Evolutionary conservation across 2,329 filamentous ascomycete genomes (phyloP).

Genomic region (Torrubiella hemipterigena): DNA sequence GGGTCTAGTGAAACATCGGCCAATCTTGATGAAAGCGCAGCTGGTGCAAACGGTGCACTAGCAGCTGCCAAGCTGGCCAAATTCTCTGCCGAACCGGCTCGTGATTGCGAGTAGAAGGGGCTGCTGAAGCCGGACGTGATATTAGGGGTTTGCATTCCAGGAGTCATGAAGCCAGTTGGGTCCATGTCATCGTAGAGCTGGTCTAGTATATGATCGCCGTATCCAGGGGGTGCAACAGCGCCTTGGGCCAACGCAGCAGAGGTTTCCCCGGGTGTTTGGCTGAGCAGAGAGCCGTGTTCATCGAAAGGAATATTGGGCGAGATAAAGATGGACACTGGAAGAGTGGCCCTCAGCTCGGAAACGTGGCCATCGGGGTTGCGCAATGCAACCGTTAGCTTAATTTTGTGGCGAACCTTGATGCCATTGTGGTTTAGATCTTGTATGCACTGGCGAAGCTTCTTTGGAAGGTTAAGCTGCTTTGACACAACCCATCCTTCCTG

Average conservation of each 20-base stretch:
- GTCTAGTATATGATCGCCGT: conserved; percentile 82
- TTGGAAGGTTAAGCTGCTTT: conserved; percentile 60
- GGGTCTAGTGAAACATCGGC: conserved; percentile 53
- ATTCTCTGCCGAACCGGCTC: conserved; percentile 72
- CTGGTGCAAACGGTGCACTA: conserved; percentile 28
- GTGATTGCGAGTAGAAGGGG: conserved; percentile 60
- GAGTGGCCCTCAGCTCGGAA: conserved; percentile 74
- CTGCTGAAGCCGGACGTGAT: conserved; percentile 75
- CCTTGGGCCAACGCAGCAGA: conserved; percentile 39
- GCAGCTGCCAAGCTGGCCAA: conserved; percentile 38
- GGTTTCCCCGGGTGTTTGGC: conserved; percentile 40
- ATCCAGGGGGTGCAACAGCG: conserved; percentile 75
- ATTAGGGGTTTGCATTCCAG: conserved; percentile 42
- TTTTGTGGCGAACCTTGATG: conserved; percentile 86
- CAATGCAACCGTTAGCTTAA: conserved; percentile 81
- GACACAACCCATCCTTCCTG: conserved; percentile 54
- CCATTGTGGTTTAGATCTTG: conserved; percentile 83
- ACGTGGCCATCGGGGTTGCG: conserved; percentile 92
- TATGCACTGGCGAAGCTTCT: conserved; percentile 68
- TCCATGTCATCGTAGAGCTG: conserved; percentile 84
- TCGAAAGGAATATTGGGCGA: conserved; percentile 86
- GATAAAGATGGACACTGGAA: conserved; percentile 88
- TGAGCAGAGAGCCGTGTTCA: conserved; percentile 70
- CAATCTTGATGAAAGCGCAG: conserved; percentile 49
- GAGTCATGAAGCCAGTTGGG: conserved; percentile 66